phyloP scores from a whole-genome alignment of 805 yeast species.

The Ogataea siamensis region DNA sequence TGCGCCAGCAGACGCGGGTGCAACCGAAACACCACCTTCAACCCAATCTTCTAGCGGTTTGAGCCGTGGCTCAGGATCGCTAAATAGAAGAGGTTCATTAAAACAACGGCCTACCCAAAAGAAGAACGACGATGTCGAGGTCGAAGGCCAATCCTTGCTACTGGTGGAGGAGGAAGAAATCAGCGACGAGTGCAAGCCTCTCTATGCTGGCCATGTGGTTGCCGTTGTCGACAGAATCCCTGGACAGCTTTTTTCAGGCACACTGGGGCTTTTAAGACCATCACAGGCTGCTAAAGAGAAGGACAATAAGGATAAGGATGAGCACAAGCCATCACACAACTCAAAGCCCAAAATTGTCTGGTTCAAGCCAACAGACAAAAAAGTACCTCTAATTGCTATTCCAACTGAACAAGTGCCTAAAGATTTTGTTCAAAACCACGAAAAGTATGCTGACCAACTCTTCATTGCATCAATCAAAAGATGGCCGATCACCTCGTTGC shows the following conservation, averaged over 20 bases:
- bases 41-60: conserved; percentile 34
- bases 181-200: conserved; percentile 86
- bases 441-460: conserved; percentile 71
- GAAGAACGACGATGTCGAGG: conserved; percentile 97
- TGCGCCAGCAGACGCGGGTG: conserved; percentile 30
- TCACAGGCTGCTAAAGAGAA: conserved; percentile 87
- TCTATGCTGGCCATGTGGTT: conserved; percentile 97
- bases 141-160: conserved; percentile 91
- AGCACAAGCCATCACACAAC: conserved; percentile 23
- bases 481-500: conserved; percentile 98
- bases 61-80: conserved; percentile 28
- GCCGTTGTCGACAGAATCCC: conserved; percentile 98
- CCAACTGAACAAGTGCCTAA: conserved; percentile 98
- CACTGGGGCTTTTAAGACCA: conserved; percentile 89
- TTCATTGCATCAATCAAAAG: conserved; percentile 95
- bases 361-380: conserved; percentile 98
- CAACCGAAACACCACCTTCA: conserved; percentile 34
- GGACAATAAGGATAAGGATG: conserved; percentile 45
- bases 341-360: conserved; percentile 90
- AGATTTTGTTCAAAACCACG: conserved; percentile 92
- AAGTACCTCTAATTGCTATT: conserved; percentile 95
- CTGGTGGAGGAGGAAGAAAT: conserved; percentile 95
- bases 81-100: conserved; percentile 82
- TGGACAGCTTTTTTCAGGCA: conserved; percentile 93
- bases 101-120: conserved; percentile 96